Percentiles rank a stretch among this genome's conserved stretches.
Conservation (phyloP, 768 basidiomycete genomes). For the Tricholoma flavovirens region DNA sequence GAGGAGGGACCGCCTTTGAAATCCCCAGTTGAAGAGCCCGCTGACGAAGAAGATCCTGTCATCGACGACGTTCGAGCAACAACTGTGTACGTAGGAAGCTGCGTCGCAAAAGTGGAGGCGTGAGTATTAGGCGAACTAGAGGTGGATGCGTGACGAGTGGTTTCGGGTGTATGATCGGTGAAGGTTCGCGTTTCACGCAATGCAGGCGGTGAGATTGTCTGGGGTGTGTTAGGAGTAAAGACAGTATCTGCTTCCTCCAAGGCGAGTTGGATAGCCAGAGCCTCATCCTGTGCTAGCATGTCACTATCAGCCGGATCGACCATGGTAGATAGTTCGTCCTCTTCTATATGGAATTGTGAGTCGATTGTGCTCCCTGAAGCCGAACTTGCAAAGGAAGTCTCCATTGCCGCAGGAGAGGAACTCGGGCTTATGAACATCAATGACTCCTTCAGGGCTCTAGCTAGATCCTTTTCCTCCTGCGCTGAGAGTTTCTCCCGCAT, state of each 20-base stretch:
- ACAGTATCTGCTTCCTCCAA: neutral
- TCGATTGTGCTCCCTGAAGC: slow-evolving; percentile 13
- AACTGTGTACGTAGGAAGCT: neutral
- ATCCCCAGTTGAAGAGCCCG: neutral
- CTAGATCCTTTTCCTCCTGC: slow-evolving; percentile 64
- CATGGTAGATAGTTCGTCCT: neutral
- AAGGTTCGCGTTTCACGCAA: neutral
- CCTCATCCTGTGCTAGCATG: neutral
- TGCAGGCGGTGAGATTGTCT: neutral
- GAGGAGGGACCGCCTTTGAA: neutral
- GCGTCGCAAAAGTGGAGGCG: neutral
- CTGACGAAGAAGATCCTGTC: neutral
- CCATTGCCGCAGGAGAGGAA: slow-evolving; percentile 1
- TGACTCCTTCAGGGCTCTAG: slow-evolving; percentile 56
- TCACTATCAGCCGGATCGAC: neutral
- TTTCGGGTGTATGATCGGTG: neutral
- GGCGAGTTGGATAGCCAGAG: neutral
- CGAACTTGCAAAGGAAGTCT: slow-evolving; percentile 12
- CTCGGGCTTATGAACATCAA: slow-evolving; percentile 12
- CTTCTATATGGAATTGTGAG: neutral
- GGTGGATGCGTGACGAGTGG: neutral
- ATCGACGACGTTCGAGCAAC: neutral
- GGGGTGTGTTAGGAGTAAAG: neutral
- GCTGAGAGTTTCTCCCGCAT: slow-evolving; percentile 27
- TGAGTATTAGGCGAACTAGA: neutral